Conservation (phyloP, 345 rosid genomes). For the Aethionema arabicum region DNA sequence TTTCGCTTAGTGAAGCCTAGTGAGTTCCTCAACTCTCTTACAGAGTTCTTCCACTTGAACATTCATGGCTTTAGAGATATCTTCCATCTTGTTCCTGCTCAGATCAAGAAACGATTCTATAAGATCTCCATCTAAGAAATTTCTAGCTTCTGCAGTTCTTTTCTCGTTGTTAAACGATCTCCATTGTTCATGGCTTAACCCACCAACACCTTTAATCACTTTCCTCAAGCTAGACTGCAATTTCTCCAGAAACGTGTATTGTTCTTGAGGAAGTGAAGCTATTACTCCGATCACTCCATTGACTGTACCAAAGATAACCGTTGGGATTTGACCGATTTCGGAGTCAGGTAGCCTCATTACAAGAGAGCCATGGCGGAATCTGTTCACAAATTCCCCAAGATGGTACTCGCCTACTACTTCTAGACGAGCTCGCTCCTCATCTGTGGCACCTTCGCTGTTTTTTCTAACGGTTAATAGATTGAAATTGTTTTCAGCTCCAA, state of each 20-base stretch:
- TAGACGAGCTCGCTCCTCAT: constrained; percentile 88
- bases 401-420: constrained; percentile 97
- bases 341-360: constrained; percentile 97
- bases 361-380: constrained; percentile 88
- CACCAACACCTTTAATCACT: constrained; percentile 95
- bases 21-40: constrained; percentile 90
- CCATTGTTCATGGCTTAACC: constrained; percentile 97
- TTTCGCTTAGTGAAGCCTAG: constrained; percentile 71
- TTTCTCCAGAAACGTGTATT: constrained; percentile 74
- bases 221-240: constrained; percentile 77
- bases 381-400: constrained; percentile 91
- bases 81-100: constrained; percentile 77
- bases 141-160: constrained; percentile 78
- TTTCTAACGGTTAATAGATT: constrained; percentile 84
- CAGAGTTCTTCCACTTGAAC: constrained; percentile 84
- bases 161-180: constrained; percentile 92
- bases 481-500: constrained; percentile 88
- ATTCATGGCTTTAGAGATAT: constrained; percentile 64
- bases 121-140: constrained; percentile 89
- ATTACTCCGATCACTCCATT: constrained; percentile 94
- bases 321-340: constrained; percentile 89
- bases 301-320: constrained; percentile 81
- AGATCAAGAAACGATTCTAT: constrained; percentile 93
- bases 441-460: constrained; percentile 98
- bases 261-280: constrained; percentile 90